Conservation (phyloP, 805 yeast genomes). For the Saturnispora hagleri region DNA sequence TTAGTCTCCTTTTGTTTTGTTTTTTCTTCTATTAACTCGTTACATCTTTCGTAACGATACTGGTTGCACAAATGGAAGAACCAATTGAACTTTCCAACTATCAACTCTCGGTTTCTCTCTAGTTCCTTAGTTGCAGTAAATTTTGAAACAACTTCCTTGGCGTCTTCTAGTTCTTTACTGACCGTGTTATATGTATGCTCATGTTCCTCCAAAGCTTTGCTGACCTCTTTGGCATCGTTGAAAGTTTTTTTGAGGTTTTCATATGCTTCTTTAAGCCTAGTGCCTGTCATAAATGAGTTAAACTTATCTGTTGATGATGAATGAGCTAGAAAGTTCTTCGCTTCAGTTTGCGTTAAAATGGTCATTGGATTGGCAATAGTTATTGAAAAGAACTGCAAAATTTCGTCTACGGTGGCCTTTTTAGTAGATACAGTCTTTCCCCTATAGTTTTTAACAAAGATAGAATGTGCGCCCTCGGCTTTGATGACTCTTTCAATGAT, state of each 20-base stretch:
- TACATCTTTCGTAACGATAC: conserved; percentile 3
- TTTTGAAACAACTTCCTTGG: conserved; percentile 32
- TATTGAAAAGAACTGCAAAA: conserved; percentile 62
- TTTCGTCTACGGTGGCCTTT: conserved; percentile 55
- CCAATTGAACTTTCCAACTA: conserved; percentile 44
- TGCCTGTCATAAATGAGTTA: conserved; percentile 70
- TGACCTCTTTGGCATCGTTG: conserved; percentile 31
- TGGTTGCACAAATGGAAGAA: conserved; percentile 14
- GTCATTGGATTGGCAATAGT: conserved; percentile 88
- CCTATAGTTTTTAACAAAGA: conserved; percentile 42
- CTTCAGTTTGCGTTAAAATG: conserved; percentile 87
- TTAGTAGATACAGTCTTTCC: conserved; percentile 51
- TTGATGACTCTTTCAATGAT: conserved; percentile 59
- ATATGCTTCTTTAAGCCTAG: conserved; percentile 59
- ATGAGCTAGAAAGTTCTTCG: conserved; percentile 77
- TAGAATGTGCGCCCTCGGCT: conserved; percentile 42
- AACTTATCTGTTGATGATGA: conserved; percentile 68
- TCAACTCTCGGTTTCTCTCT: conserved; percentile 29
- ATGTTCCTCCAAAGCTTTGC: conserved; percentile 31
- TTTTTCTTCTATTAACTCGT: not conserved
- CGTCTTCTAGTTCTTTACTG: conserved; percentile 33
- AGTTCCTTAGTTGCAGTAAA: conserved; percentile 34
- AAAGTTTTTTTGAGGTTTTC: conserved; percentile 40
- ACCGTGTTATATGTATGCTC: conserved; percentile 24
- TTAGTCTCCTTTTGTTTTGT: not conserved